Conservation (phyloP, 108 stramenopile species). For the Cyclostephanos tholiformis region DNA sequence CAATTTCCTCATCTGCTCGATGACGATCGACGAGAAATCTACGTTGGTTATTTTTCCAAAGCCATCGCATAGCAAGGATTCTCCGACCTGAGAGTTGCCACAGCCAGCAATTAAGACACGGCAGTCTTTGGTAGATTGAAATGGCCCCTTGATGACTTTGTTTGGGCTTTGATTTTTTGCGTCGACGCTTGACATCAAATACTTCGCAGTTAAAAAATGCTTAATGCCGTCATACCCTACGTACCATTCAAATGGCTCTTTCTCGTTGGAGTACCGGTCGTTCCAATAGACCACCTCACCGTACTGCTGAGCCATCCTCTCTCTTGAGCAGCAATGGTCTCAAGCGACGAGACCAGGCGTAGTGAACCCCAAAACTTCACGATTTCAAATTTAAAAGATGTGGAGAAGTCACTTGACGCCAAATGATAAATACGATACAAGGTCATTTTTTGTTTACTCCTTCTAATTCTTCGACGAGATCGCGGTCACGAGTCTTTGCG, state of each 20-base stretch:
- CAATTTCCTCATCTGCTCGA: conserved; percentile 58
- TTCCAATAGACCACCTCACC: conserved; percentile 70
- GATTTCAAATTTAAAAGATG: too few relatives aligned
- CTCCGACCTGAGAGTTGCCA: conserved; percentile 67
- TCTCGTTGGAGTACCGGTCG: conserved; percentile 54
- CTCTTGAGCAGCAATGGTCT: conserved; percentile 14
- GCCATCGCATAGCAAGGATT: conserved; percentile 72
- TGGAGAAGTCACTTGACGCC: too few relatives aligned
- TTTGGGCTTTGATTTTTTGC: background rate
- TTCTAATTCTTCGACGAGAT: too few relatives aligned
- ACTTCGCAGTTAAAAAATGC: conserved; percentile 44
- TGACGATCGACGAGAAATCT: conserved; percentile 71
- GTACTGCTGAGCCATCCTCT: conserved; percentile 29
- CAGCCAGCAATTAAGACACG: conserved; percentile 48
- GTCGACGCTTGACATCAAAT: conserved; percentile 11
- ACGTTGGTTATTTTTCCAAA: conserved; percentile 61
- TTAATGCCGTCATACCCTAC: conserved; percentile 30
- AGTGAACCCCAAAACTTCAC: too few relatives aligned
- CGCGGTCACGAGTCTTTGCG: too few relatives aligned
- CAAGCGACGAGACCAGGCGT: too few relatives aligned
- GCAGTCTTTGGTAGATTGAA: conserved; percentile 17
- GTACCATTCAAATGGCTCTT: conserved; percentile 53
- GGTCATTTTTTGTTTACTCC: too few relatives aligned
- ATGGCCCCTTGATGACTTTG: background rate
- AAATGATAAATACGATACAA: too few relatives aligned